Conservation (phyloP, 1,139 yeast genomes). For the Komagataea norvegica region DNA sequence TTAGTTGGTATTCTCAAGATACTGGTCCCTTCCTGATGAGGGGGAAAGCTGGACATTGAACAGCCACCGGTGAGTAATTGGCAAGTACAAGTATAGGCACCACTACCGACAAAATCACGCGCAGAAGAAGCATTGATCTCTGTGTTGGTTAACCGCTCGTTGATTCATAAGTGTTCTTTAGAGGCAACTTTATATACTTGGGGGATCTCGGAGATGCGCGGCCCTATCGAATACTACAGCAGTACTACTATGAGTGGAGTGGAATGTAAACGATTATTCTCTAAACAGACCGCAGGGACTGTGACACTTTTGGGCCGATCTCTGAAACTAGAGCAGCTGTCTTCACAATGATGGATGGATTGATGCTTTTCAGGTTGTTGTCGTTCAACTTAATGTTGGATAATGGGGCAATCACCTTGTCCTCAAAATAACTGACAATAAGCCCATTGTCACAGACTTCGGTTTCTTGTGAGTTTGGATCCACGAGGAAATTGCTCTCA, state of each 20-base stretch:
- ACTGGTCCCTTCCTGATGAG: slow-evolving; percentile 40
- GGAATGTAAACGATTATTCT: no score
- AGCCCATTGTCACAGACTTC: slow-evolving; percentile 82
- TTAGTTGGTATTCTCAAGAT: slow-evolving; percentile 4
- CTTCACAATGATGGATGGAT: slow-evolving; percentile 19
- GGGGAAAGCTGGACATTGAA: slow-evolving; percentile 37
- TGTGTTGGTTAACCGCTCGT: no score
- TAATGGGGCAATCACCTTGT: slow-evolving; percentile 60
- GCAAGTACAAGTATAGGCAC: slow-evolving; percentile 2
- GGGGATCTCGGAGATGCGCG: background rate
- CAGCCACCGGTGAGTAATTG: slow-evolving; percentile 38
- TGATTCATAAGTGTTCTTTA: no score
- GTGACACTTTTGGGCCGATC: slow-evolving; percentile 22
- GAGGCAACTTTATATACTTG: no score
- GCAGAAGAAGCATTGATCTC: slow-evolving; percentile 2
- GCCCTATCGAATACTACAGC: no score
- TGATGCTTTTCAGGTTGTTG: slow-evolving; percentile 23
- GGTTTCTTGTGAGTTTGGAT: slow-evolving; percentile 83
- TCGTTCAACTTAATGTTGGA: slow-evolving; percentile 47
- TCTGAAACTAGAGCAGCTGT: slow-evolving; percentile 22
- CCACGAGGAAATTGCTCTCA: slow-evolving; percentile 61
- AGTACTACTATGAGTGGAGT: no score
- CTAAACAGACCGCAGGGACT: slow-evolving; percentile 17
- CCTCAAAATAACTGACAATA: slow-evolving; percentile 63
- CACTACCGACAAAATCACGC: background rate